These are phyloP conservation scores for Blastomyces silverae DNA, from an alignment of 2,329 filamentous ascomycete species.

Conservation along the genomic window DNA sequence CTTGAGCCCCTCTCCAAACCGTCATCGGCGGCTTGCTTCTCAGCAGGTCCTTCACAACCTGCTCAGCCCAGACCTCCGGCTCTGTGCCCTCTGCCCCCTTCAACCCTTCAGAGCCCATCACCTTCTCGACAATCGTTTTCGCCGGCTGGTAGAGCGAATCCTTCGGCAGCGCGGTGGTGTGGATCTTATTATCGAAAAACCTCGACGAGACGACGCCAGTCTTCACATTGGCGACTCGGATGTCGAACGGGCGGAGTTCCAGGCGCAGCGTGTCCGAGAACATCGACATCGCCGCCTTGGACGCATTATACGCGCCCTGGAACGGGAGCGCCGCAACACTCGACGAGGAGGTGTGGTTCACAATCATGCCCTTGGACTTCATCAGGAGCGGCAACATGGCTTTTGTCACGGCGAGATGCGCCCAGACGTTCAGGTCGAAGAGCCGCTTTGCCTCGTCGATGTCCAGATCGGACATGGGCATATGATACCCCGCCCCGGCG, in stretches of 20 bases:
- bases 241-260: neutral
- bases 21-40: neutral
- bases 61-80: neutral
- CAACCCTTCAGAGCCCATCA: neutral
- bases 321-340: too few species aligned
- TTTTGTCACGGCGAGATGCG: too few species aligned
- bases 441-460: too few species aligned
- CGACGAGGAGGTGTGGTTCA: too few species aligned
- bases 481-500: too few species aligned
- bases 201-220: neutral
- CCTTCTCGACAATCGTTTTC: neutral
- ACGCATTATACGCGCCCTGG: too few species aligned
- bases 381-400: too few species aligned
- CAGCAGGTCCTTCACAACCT: neutral
- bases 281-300: too few species aligned
- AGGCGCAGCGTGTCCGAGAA: too few species aligned
- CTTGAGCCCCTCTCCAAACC: neutral
- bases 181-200: neutral
- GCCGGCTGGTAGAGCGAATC: neutral
- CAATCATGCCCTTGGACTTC: too few species aligned
- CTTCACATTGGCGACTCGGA: neutral
- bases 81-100: neutral
- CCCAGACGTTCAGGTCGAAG: too few species aligned
- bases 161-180: neutral
- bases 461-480: too few species aligned